Base-by-base conservation (phyloP, 257 asterid genomes). In the Solanum piurae region DNA sequence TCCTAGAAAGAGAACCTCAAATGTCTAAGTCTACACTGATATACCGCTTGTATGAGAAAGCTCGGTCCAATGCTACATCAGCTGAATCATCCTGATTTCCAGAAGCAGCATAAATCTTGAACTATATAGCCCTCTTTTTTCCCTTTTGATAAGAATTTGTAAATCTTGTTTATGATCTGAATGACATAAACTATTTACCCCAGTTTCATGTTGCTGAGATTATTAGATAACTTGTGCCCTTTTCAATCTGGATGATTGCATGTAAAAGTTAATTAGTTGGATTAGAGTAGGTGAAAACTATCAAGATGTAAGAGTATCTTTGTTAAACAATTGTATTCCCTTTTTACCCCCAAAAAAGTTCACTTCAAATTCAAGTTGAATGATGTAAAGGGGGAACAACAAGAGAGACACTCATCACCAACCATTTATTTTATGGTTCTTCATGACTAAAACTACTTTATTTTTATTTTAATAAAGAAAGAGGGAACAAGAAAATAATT, bases 1-100 rank as follows among this genome's bases (percentile, higher is more conserved):
- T 94, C 21, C 87, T 97, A 62, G 98, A 97, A 90, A 95, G 98
- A 88, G 99, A 97, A 91, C 98, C 98, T 85, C 99, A 95, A 49
- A 95, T 95, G 97, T 94, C 98, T 0, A 97, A 93, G 88, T 93
- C 99, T 2, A 87, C 92, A 12, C 90, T 95, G 72, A 89, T 95
- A 33, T 95, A 95, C 88, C 92, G 94, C 46, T 90, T 95, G 90
- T 92, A 93, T 85, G 93, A 94, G 88, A 94, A 89, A 91, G 86
- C 89, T 46, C 76, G 87, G 20, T 86, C 91, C 42, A 93, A 93
- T 42, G 90, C 92, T 40, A 73, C 87, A 1, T 82, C 87, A 3
- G 71, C 84, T 3, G 96, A 89, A 83, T 89, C 88, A 90, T 29
- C 87, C 72, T 72, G 83, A 60, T 71, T 34, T 69, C 68, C 33